Conservation (phyloP, 345 rosid genomes). For the Kandelia obovata region DNA sequence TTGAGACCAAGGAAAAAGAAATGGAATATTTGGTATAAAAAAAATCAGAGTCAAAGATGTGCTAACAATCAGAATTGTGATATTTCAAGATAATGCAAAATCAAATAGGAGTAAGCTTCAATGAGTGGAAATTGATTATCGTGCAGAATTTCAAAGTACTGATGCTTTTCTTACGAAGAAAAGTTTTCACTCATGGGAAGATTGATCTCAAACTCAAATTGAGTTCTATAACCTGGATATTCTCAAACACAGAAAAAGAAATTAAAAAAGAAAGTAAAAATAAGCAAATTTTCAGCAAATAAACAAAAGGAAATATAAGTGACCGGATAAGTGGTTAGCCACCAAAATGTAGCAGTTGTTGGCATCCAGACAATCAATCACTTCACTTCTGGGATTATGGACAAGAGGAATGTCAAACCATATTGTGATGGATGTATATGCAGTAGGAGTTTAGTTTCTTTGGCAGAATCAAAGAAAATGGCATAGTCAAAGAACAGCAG, state of each 20-base stretch:
- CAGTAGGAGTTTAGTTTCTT: not conserved
- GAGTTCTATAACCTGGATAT: not conserved
- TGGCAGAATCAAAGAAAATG: too few relatives aligned
- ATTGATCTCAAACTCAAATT: slow-evolving; percentile 2
- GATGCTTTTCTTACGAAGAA: not conserved
- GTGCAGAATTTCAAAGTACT: not conserved
- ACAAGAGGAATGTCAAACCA: not conserved
- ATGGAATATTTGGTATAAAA: not conserved
- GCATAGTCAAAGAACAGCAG: too few relatives aligned
- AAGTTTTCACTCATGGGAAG: not conserved
- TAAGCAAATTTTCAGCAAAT: too few relatives aligned
- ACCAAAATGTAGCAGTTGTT: too few relatives aligned
- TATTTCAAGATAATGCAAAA: not conserved
- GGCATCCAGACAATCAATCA: not conserved
- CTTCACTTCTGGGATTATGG: not conserved
- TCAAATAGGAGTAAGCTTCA: not conserved
- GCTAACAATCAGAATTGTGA: not conserved
- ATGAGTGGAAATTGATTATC: not conserved
- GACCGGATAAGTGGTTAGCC: too few relatives aligned
- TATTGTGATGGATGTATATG: not conserved
- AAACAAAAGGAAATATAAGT: too few relatives aligned
- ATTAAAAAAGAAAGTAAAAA: too few relatives aligned
- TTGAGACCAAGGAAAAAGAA: not conserved
- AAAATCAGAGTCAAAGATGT: not conserved
- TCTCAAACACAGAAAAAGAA: too few relatives aligned